phyloP scores from a whole-genome alignment of 2,329 filamentous ascomycete species.

The Phyllosticta ampelicida region DNA sequence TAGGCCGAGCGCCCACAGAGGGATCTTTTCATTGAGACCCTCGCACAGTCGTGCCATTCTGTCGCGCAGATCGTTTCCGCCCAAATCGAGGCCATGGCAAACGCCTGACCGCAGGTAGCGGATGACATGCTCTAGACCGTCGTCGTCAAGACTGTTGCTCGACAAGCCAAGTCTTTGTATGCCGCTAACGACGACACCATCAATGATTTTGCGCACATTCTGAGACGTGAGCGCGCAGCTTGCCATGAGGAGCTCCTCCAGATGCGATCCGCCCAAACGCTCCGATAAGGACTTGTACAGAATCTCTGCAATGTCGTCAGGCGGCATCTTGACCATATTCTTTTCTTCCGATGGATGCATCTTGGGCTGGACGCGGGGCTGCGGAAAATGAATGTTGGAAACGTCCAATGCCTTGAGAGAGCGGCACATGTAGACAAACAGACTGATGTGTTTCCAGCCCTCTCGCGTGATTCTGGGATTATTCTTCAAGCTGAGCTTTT shows the following conservation, averaged over 20 bases:
- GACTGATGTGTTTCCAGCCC: constrained; percentile 82
- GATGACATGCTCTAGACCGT: constrained; percentile 64
- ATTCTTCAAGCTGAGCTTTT: constrained; percentile 80
- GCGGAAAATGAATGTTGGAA: constrained; percentile 63
- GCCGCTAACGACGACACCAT: constrained; percentile 69
- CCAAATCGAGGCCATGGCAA: constrained; percentile 82
- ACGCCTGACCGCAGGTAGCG: constrained; percentile 64
- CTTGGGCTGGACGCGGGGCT: constrained; percentile 44
- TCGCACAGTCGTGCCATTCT: constrained; percentile 39
- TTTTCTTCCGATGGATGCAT: constrained; percentile 10
- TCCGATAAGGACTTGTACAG: constrained; percentile 67
- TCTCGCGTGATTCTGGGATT: constrained; percentile 73
- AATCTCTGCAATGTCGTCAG: constrained; percentile 48
- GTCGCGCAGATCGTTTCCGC: constrained; percentile 61
- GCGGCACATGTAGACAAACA: constrained; percentile 84
- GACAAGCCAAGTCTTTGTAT: constrained; percentile 72
- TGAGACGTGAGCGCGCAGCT: constrained; percentile 63
- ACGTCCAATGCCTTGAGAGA: constrained; percentile 79
- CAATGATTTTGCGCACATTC: constrained; percentile 66
- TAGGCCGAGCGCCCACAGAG: constrained; percentile 72
- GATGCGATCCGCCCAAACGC: constrained; percentile 59
- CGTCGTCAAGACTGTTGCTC: constrained; percentile 64
- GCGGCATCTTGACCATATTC: constrained; percentile 4
- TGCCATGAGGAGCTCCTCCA: constrained; percentile 76
- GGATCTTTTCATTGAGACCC: constrained; percentile 39